Percentiles rank a stretch among this genome's conserved stretches.
Evolutionary conservation across 495 filamentous ascomycete genomes (phyloP).

Genomic region (Hypoxylon intermedium): DNA sequence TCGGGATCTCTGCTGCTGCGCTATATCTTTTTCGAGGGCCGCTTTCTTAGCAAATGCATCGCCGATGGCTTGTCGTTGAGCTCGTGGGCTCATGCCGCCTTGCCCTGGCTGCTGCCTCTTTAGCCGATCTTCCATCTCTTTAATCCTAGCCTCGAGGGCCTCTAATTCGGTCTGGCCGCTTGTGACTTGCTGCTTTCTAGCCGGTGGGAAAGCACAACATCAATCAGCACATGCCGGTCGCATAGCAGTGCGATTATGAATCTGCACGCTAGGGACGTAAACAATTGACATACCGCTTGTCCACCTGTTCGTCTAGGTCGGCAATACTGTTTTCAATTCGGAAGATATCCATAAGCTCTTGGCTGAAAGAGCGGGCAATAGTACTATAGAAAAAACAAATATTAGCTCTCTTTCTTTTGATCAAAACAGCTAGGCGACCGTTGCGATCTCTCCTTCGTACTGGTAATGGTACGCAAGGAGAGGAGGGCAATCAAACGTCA

Average conservation of each 20-base stretch:
- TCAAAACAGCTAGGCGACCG: neutral
- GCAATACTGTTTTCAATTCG: constrained; percentile 80
- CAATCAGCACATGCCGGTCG: constrained; percentile 27
- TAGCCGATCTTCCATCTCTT: constrained; percentile 82
- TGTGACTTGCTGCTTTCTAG: constrained; percentile 71
- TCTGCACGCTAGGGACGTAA: constrained; percentile 11
- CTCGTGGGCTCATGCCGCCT: constrained; percentile 36
- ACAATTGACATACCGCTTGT: constrained; percentile 75
- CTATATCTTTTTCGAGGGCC: constrained; percentile 37
- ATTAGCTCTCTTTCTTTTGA: constrained; percentile 1
- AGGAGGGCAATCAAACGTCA: constrained; percentile 4
- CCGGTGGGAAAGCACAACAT: neutral
- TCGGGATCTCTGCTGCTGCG: constrained; percentile 45
- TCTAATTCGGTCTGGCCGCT: constrained; percentile 82
- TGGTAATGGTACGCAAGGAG: neutral
- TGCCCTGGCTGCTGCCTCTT: constrained; percentile 49
- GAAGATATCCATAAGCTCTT: constrained; percentile 87
- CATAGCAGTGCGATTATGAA: neutral
- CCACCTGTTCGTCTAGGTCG: constrained; percentile 75
- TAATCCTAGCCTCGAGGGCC: constrained; percentile 80
- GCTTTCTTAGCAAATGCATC: constrained; percentile 41
- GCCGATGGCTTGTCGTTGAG: constrained; percentile 41
- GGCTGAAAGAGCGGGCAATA: constrained; percentile 84
- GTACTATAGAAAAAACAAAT: constrained; percentile 62
- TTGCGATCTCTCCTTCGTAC: neutral